Evolutionary conservation across 208 protist species (phyloP).

Genomic region (Leishmania martiniquensis): DNA sequence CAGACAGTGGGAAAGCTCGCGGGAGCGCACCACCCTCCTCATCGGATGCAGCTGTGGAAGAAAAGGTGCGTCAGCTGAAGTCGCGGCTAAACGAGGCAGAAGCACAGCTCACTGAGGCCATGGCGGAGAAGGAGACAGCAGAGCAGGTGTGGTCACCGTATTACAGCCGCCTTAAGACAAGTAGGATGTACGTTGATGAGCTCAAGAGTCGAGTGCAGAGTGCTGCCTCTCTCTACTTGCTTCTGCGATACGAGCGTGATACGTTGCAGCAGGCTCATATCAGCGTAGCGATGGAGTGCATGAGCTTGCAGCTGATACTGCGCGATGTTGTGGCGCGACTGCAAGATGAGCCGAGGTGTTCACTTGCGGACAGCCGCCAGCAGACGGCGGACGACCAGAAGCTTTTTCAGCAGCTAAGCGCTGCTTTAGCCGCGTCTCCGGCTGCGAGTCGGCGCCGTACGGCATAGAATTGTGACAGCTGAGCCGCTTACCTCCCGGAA

Average conservation of each 20-base stretch:
- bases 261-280: slow-evolving; percentile 67
- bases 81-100: not conserved
- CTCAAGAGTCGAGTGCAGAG: slow-evolving; percentile 44
- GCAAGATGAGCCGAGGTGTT: slow-evolving; percentile 6
- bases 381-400: not conserved
- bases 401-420: slow-evolving; percentile 3
- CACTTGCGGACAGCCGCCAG: not conserved
- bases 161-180: slow-evolving; percentile 47
- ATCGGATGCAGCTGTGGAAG: not conserved
- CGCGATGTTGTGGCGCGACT: slow-evolving; percentile 37
- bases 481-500: no score
- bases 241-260: slow-evolving; percentile 66
- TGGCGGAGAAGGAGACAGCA: slow-evolving; percentile 19
- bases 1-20: not conserved
- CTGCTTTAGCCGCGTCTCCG: not conserved
- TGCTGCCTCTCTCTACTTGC: slow-evolving; percentile 56
- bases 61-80: not conserved
- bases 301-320: slow-evolving; percentile 55
- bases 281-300: slow-evolving; percentile 55
- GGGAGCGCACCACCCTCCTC: not conserved
- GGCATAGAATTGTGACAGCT: not conserved
- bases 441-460: not conserved
- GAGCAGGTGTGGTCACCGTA: slow-evolving; percentile 42
- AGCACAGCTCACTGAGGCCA: slow-evolving; percentile 16
- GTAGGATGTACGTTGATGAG: slow-evolving; percentile 35